Base-by-base conservation (phyloP, 805 yeast species). In the Spathaspora arborariae region DNA sequence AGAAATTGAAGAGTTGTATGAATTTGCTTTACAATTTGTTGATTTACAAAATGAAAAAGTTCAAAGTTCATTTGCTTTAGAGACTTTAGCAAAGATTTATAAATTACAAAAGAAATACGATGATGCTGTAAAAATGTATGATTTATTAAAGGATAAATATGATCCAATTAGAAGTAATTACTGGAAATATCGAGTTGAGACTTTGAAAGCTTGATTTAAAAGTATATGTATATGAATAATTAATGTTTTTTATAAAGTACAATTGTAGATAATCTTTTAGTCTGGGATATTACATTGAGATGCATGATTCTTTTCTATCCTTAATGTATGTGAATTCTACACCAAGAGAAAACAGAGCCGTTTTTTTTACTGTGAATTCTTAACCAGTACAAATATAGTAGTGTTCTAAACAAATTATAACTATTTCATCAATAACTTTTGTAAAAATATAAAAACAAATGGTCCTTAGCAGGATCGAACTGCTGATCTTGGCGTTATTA, bases 381-480 rank as follows among this genome's bases (percentile, higher is more conserved):
- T n/a, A n/a, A n/a, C n/a, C n/a, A n/a, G 11, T 24, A 24, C 24
- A 22, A 22, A 22, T 8, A 22, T 6, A 8, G 27, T 9, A 10
- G 8, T 22, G 24, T 22, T 22, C 11, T 9, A 24, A 24, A 24
- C n/a, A n/a, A n/a, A n/a, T n/a, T 22, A 22, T 22, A 30, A 30
- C 33, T 7, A 27, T 27, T 30, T 15, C 4, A 30, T n/a, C n/a
- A n/a, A n/a, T n/a, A n/a, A n/a, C n/a, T n/a, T n/a, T n/a, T n/a
- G n/a, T n/a, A 22, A 22, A 22, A 22, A 7, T 7, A 22, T 22
- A 30, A 30, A 30, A 44, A 46, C 6, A 35, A 64, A 59, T 80
- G 85, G 79, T 81, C 84, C 84, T 83, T 80, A 79, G 84, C 85
- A 78, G 86, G 85, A 79, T 81, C 86, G 86, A 81, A 81, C 85